A percentile compares a stretch with the other conserved stretches of the same genome.
Conservation (phyloP, 2,329 filamentous ascomycete genomes). For the Tolypocladium endophyticum region DNA sequence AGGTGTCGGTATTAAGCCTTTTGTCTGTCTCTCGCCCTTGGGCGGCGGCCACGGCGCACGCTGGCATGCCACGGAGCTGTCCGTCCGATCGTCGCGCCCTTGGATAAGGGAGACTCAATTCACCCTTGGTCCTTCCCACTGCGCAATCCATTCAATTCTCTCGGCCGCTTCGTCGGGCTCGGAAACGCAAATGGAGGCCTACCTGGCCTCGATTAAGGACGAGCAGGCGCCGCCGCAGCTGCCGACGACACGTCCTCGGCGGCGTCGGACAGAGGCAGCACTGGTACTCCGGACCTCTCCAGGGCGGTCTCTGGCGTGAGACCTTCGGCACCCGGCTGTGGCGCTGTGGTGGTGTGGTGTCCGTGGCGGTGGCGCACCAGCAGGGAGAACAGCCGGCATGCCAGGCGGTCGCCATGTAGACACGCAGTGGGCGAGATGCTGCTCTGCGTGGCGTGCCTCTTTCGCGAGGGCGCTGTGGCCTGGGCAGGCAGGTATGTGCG, state of each 20-base stretch:
- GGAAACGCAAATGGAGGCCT: too few species aligned
- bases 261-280: background rate
- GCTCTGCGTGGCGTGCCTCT: background rate
- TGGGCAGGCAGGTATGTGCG: background rate
- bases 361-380: background rate
- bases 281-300: background rate
- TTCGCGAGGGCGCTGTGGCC: background rate
- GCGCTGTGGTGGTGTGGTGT: background rate
- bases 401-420: background rate
- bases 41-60: background rate
- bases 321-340: background rate
- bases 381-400: background rate
- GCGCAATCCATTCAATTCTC: background rate
- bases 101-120: background rate
- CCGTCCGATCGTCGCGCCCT: background rate
- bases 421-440: background rate
- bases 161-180: background rate
- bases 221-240: background rate
- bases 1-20: background rate
- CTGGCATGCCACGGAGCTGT: background rate
- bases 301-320: background rate
- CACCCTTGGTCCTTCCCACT: background rate
- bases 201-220: background rate
- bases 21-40: background rate
- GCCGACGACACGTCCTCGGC: background rate